Base-by-base conservation (phyloP, 2,329 filamentous ascomycete species). In the Aspergillus sp. region DNA sequence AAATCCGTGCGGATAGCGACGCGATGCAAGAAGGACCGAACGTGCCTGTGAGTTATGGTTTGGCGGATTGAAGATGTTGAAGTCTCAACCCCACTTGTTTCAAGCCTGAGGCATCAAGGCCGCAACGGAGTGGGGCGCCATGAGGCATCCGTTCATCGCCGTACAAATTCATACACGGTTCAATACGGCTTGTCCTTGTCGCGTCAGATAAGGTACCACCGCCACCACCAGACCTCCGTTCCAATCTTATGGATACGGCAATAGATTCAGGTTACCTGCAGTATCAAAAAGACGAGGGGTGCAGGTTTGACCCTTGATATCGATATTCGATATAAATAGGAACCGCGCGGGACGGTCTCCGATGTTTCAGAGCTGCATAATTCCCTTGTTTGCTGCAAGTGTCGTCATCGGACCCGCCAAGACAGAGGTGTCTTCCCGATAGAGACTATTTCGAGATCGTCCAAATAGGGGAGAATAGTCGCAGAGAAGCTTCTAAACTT, bases 31-130 rank as follows among this genome's bases (percentile, higher is more conserved):
- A 11, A 14, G 19, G 26, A 9, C 16, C 24, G 20, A 19, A 40
- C 22, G n/a, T 24, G 19, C 20, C 20, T 16, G 13, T n/a, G 46
- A 30, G 16, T 32, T 36, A 47, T 49, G 33, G 22, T 43, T 41
- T 14, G 30, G 44, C 41, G 17, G 40, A 42, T 47, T 36, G 17
- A 42, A n/a, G 47, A 46, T 50, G 52, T 20, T 45, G 47, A 55
- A 57, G 49, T 51, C 52, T 52, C 48, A 57, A 56, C 58, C 60
- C 58, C 60, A 59, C 58, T 47, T 53, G 3, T 13, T 20, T 7
- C 1, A 16, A 4, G 54, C 60, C 58, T 62, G 44, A 60, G 60
- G 60, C 58, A 47, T 11, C 16, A 45, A 60, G 57, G 55, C 56
- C 4, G 19, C 14, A 42, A 49, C 19, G 24, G 33, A n/a, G 57